Base-by-base conservation (phyloP, 2,329 filamentous ascomycete species). In the Thermoascus crustaceus region DNA sequence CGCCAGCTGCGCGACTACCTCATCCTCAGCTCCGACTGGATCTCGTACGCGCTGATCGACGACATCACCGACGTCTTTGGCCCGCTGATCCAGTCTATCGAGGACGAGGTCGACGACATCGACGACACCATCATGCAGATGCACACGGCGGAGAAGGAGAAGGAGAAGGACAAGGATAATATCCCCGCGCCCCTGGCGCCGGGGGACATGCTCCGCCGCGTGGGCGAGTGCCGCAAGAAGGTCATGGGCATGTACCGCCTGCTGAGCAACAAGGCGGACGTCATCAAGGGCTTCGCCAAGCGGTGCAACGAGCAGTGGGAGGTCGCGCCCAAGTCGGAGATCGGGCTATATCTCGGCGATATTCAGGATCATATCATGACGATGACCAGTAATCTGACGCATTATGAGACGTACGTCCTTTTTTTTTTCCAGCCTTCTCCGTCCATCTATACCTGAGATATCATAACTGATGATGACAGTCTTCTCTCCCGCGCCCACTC, bases 341-440 rank as follows among this genome's bases (percentile, higher is more conserved):
- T 98, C 56, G 91, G 91, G n/a, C 66, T 98, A 35, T 98, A 96
- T 62, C 69, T 98, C 39, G 91, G 91, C 43, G 91, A 98, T 66
- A 98, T 98, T 45, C 91, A 98, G 61, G 91, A 98, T 67, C 91
- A 98, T 58, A 96, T 98, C 49, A 80, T 98, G 49, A 98, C 91
- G 44, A 98, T 98, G 91, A 96, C 89, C 23, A 85, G 83, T 34
- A 98, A 96, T 57, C 65, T 98, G 54, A 83, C 80, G 46, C 91
- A 98, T 58, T 96, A 96, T 54, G 91, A 98, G 64, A 94, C 88
- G 85, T 91, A 69, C 53, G 80, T 69, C 11, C 20, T 10, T 17
- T 27, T 19, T 10, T 13, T 24, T 18, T 23, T 7, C 2, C 20
- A 10, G 7, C 20, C 11, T 25, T 11, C 10, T 8, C 26, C 2